Conservation (phyloP, 345 rosid genomes). For the Euphorbia lathyris region DNA sequence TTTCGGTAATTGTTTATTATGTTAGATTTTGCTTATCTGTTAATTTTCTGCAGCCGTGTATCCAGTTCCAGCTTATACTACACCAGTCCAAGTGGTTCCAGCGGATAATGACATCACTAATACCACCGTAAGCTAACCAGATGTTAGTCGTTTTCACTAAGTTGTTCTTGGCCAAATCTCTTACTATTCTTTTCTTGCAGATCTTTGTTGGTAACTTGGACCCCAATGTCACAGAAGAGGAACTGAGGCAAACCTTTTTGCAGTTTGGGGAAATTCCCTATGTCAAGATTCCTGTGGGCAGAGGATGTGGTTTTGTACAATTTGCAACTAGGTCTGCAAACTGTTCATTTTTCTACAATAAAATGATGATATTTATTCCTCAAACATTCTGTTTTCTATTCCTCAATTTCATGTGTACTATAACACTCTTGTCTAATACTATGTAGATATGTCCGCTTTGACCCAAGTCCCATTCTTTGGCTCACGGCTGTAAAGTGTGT, state of each 20-base stretch:
- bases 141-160: not conserved
- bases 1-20: not conserved
- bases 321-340: conserved; percentile 59
- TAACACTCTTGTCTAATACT: no score
- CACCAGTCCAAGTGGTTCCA: conserved; percentile 61
- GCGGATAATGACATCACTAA: conserved; percentile 69
- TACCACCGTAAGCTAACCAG: conserved; percentile 62
- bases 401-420: not conserved
- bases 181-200: conserved; percentile 43
- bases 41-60: conserved; percentile 46
- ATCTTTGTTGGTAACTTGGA: conserved; percentile 77
- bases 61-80: conserved; percentile 57
- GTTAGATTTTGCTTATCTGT: not conserved
- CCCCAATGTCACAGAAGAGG: conserved; percentile 78
- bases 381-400: not conserved
- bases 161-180: conserved; percentile 18
- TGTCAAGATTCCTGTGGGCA: conserved; percentile 81
- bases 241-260: conserved; percentile 65
- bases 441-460: no score
- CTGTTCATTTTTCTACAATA: conserved; percentile 3
- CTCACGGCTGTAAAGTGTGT: no score
- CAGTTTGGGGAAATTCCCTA: conserved; percentile 71
- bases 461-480: no score
- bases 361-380: not conserved
- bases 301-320: conserved; percentile 90